These are phyloP conservation scores for Cyamopsis tetragonoloba DNA, from an alignment of 306 rosid species.

Conservation along the genomic window DNA sequence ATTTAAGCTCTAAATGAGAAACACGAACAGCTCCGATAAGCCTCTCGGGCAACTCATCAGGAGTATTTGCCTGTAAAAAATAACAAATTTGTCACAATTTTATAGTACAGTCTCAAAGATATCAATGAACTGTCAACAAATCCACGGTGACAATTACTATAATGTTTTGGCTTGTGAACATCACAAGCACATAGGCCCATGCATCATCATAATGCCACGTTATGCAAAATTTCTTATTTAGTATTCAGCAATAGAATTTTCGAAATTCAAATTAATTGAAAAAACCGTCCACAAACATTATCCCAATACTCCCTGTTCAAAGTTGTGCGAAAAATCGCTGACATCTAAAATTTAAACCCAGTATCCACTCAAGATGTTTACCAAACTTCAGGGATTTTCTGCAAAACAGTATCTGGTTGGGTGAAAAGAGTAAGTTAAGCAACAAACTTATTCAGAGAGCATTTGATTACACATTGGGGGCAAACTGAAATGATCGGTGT, in stretches of 20 bases:
- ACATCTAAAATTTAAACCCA: background rate
- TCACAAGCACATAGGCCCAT: background rate
- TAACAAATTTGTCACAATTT: conserved; percentile 31
- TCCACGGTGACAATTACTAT: background rate
- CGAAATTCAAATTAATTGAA: background rate
- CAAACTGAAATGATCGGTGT: too few relatives aligned
- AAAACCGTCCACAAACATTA: background rate
- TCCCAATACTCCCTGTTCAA: background rate
- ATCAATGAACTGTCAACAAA: conserved; percentile 5
- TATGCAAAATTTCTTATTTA: background rate
- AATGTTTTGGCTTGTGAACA: background rate
- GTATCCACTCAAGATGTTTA: background rate
- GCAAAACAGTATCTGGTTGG: background rate
- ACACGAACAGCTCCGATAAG: conserved; percentile 92
- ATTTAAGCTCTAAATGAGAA: conserved; percentile 74
- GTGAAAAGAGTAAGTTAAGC: background rate
- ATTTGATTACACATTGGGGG: too few relatives aligned
- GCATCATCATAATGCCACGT: background rate
- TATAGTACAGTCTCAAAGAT: background rate
- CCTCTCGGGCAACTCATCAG: conserved; percentile 92
- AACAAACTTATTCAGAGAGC: too few relatives aligned
- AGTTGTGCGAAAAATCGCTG: background rate
- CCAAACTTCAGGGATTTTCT: background rate
- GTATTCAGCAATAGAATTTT: background rate
- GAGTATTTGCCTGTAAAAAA: conserved; percentile 63